Evolutionary conservation across 2,329 filamentous ascomycete species (phyloP).

Genomic region (Xylariaceae sp.): DNA sequence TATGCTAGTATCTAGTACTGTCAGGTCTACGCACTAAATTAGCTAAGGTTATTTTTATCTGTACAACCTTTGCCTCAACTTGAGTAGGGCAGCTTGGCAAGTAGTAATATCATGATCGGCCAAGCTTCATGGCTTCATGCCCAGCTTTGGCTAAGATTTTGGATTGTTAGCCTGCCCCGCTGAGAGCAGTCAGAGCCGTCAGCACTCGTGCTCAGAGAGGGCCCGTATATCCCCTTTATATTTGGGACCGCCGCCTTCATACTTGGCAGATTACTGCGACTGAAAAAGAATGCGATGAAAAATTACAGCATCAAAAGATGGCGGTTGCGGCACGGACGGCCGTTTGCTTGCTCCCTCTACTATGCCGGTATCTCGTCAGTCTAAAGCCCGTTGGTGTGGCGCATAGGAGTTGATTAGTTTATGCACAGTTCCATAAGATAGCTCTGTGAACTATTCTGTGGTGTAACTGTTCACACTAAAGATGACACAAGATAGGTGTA

Average conservation of each 20-base stretch:
- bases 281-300: not conserved
- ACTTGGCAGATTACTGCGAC: slow-evolving; percentile 26
- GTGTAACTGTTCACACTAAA: not conserved
- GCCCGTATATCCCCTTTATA: slow-evolving; percentile 16
- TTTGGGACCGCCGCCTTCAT: not conserved
- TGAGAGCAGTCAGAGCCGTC: slow-evolving; percentile 16
- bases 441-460: not conserved
- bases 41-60: slow-evolving; percentile 26
- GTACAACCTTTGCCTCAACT: too few species aligned
- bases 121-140: slow-evolving; percentile 26
- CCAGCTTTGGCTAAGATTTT: slow-evolving; percentile 20
- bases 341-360: too few species aligned
- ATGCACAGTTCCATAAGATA: too few species aligned
- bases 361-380: too few species aligned
- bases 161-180: slow-evolving; percentile 10
- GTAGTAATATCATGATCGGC: slow-evolving; percentile 29
- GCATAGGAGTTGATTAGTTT: too few species aligned
- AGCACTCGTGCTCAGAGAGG: slow-evolving; percentile 13
- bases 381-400: too few species aligned
- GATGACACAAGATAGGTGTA: not conserved
- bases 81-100: slow-evolving; percentile 28
- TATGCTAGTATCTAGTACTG: slow-evolving; percentile 2
- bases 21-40: not conserved
- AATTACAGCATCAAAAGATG: too few species aligned
- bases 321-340: too few species aligned